phyloP scores from a whole-genome alignment of 2,329 filamentous ascomycete genomes.

The Neonectria ditissima region DNA sequence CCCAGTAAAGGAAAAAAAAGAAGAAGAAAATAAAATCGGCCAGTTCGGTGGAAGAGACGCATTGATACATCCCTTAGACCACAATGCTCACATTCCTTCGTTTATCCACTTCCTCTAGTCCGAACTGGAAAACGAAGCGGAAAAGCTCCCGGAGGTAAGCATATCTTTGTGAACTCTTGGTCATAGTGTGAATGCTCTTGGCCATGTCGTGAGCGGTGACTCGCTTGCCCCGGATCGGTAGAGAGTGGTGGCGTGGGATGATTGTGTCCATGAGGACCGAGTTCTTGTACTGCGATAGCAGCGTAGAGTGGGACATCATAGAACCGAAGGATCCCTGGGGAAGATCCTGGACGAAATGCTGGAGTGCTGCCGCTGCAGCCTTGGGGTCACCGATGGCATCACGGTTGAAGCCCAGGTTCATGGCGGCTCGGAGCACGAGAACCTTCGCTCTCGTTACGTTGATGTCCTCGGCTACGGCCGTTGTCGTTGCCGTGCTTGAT shows the following conservation, averaged over 20 bases:
- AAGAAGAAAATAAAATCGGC: neutral
- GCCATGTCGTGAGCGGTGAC: slow-evolving; percentile 81
- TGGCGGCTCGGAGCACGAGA: slow-evolving; percentile 85
- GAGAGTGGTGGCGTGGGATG: slow-evolving; percentile 55
- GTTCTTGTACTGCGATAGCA: slow-evolving; percentile 84
- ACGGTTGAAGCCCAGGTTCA: slow-evolving; percentile 84
- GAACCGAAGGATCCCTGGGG: slow-evolving; percentile 84
- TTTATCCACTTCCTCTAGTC: slow-evolving; percentile 79
- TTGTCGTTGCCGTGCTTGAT: slow-evolving; percentile 79
- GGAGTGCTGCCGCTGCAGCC: slow-evolving; percentile 67
- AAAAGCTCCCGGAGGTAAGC: slow-evolving; percentile 86
- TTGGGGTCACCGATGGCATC: slow-evolving; percentile 60
- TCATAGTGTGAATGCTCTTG: slow-evolving; percentile 82
- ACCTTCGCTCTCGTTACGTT: slow-evolving; percentile 83
- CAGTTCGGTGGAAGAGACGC: neutral
- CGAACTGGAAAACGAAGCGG: slow-evolving; percentile 85
- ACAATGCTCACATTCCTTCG: slow-evolving; percentile 74
- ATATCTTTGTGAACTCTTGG: slow-evolving; percentile 74
- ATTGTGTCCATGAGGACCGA: slow-evolving; percentile 79
- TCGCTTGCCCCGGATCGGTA: slow-evolving; percentile 67
- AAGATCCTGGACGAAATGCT: slow-evolving; percentile 80
- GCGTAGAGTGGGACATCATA: slow-evolving; percentile 73
- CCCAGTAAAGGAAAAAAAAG: slow-evolving; percentile 25
- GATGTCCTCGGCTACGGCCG: slow-evolving; percentile 76
- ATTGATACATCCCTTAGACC: slow-evolving; percentile 49